Conservation (phyloP, 1,284 basidiomycete species). For the Trametes sp. region DNA sequence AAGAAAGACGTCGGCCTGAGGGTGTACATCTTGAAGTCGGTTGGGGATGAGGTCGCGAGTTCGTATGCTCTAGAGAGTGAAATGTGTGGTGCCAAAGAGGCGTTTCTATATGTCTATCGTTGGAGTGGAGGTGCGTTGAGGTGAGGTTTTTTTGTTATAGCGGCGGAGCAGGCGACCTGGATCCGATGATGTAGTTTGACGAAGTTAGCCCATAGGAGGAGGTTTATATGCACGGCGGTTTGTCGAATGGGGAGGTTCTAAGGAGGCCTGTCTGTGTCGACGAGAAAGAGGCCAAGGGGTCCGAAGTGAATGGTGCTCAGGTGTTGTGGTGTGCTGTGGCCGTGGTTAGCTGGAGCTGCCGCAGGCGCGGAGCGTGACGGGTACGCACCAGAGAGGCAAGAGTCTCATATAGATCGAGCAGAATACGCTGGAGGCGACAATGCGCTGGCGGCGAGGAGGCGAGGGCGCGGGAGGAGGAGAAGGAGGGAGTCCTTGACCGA, state of each 20-base stretch:
- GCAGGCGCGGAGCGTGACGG: background rate
- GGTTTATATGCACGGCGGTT: slow-evolving; percentile 23
- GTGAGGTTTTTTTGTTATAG: slow-evolving; percentile 30
- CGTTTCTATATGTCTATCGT: slow-evolving; percentile 38
- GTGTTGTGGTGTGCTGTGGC: slow-evolving; percentile 43
- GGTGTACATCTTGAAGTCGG: slow-evolving; percentile 59
- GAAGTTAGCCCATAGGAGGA: slow-evolving; percentile 70
- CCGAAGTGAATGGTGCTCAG: slow-evolving; percentile 67
- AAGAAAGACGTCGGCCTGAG: slow-evolving; percentile 74
- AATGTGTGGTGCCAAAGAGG: slow-evolving; percentile 9
- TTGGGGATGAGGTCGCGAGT: slow-evolving; percentile 26
- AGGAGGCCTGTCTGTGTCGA: slow-evolving; percentile 80
- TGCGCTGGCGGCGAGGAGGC: slow-evolving; percentile 21
- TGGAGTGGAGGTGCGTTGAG: slow-evolving; percentile 16
- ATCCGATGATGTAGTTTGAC: slow-evolving; percentile 42
- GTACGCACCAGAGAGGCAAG: slow-evolving; percentile 37
- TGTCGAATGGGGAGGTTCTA: slow-evolving; percentile 49
- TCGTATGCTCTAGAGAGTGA: slow-evolving; percentile 8
- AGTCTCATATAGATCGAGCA: slow-evolving; percentile 38
- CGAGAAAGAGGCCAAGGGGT: slow-evolving; percentile 64
- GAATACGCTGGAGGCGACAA: slow-evolving; percentile 16
- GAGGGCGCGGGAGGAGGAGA: slow-evolving; percentile 21
- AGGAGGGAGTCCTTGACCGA: slow-evolving; percentile 33
- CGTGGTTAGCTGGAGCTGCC: background rate
- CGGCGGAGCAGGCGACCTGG: slow-evolving; percentile 47